Evolutionary conservation across 2,329 filamentous ascomycete genomes (phyloP), one percentile per base, ranked within the genome.

Genomic region (Hypoxylon sp.): DNA sequence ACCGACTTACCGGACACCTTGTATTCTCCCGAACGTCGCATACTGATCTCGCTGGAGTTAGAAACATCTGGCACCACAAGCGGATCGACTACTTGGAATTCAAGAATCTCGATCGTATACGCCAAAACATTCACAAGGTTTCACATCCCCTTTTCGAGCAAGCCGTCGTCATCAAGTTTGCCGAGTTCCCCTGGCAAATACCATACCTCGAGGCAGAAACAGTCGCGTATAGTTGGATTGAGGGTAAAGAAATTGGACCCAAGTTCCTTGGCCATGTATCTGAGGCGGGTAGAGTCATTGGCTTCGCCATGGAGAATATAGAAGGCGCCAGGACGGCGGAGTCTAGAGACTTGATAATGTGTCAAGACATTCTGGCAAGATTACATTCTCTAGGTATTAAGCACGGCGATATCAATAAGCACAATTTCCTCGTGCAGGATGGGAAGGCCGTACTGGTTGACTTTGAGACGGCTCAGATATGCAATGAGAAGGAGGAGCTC

Each of bases 341-440:
- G 1, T 59, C 64, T 2, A 69, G 69, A 7, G 78, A 80, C 50
- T 42, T 79, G 5, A 28, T 20, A 3, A 51, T 62, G 0, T 81
- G 78, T 65, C 65, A 70, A 40, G 22, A 18, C 4, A 60, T 61
- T 14, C 63, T 81, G 16, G 12, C 14, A n/a, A 67, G 65, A 53
- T 67, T 81, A 55, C 79, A 81, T 67, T 9, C 32, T 1, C 61
- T 80, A n/a, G 73, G 75, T 0, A 75, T 81, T 33, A 67, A 72
- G 58, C 77, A 80, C 64, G 76, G 76, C 2, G 77, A 81, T 68
- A 67, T 79, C 51, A 79, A 80, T 63, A 75, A 72, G 59, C 65
- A 78, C 60, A 79, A 79, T 58, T 78, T 81, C 55, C 72, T 81
- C 11, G 57, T 80, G 4, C 65, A 32, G 1, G 61, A 75, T 12